These are phyloP conservation scores for Stenocarpella maydis DNA, from an alignment of 2,329 filamentous ascomycete species.

Conservation along the genomic window DNA sequence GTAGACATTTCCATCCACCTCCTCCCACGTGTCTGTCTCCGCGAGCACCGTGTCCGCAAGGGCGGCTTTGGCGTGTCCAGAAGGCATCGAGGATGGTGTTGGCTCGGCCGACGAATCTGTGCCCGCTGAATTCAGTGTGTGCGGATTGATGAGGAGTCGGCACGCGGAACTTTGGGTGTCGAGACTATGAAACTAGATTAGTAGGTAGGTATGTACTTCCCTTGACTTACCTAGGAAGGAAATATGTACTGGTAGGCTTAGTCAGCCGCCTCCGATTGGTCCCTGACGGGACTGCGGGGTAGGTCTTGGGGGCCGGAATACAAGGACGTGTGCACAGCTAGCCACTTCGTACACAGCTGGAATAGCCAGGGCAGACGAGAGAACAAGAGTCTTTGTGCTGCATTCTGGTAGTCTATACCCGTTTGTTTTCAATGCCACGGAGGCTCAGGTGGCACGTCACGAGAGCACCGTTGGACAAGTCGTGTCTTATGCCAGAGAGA, in stretches of 20 bases:
- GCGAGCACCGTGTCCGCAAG: constrained; percentile 60
- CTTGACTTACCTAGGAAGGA: too few relatives aligned
- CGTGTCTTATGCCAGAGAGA: not conserved
- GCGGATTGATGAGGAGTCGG: too few relatives aligned
- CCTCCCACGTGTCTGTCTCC: constrained; percentile 59
- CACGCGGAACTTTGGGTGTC: too few relatives aligned
- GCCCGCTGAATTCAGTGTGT: not conserved
- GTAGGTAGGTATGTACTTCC: too few relatives aligned
- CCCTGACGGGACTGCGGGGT: constrained; percentile 9
- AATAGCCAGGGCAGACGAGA: not conserved
- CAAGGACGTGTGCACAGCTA: not conserved
- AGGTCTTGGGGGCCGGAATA: not conserved
- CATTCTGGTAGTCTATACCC: not conserved
- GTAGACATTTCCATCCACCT: constrained; percentile 68
- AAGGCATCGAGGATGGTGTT: constrained; percentile 28
- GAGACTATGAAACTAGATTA: not conserved
- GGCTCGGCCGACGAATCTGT: not conserved
- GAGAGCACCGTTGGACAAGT: not conserved
- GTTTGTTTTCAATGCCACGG: too few relatives aligned
- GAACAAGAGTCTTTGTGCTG: not conserved
- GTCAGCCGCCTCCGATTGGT: not conserved
- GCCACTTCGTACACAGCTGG: not conserved
- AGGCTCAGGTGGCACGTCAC: not conserved
- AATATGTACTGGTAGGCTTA: not conserved
- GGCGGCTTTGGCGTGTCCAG: constrained; percentile 50